Evolutionary conservation across 2,329 filamentous ascomycete genomes (phyloP).

Genomic region (Aspergillus flavus): DNA sequence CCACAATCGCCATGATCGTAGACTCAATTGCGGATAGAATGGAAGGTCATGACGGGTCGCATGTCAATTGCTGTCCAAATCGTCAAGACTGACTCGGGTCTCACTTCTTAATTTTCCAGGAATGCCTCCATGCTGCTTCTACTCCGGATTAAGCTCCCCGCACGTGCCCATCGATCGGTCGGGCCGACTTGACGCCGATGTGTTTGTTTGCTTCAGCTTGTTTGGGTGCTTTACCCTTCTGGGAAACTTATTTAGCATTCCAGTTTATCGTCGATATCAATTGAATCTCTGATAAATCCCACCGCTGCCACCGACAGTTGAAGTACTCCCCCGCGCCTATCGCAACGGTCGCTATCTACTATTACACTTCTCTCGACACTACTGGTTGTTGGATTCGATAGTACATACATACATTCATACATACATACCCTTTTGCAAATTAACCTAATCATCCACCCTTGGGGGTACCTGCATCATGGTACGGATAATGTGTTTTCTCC

Average conservation of each 20-base stretch:
- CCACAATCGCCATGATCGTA: slow-evolving; percentile 16
- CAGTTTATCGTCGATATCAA: slow-evolving; percentile 10
- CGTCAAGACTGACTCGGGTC: neutral
- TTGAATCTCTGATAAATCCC: neutral
- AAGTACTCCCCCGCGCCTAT: neutral
- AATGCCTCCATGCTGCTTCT: neutral
- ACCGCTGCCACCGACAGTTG: too few relatives aligned
- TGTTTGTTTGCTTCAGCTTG: slow-evolving; percentile 25
- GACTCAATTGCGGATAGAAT: neutral
- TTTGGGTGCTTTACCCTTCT: slow-evolving; percentile 16
- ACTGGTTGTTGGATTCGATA: neutral
- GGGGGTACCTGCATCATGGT: slow-evolving; percentile 24
- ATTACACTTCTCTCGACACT: neutral
- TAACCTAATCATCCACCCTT: neutral
- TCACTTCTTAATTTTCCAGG: neutral
- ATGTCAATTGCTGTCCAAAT: neutral
- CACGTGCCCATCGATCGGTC: slow-evolving; percentile 20
- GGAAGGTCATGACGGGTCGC: neutral
- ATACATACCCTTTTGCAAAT: neutral
- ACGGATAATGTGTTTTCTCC: slow-evolving; percentile 4
- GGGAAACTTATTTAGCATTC: slow-evolving; percentile 15
- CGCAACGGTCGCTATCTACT: neutral
- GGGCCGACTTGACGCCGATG: slow-evolving; percentile 24
- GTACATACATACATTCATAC: neutral
- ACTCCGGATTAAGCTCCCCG: slow-evolving; percentile 10